Base-by-base conservation (phyloP, 805 yeast species). In the Cyberlindnera americana region DNA sequence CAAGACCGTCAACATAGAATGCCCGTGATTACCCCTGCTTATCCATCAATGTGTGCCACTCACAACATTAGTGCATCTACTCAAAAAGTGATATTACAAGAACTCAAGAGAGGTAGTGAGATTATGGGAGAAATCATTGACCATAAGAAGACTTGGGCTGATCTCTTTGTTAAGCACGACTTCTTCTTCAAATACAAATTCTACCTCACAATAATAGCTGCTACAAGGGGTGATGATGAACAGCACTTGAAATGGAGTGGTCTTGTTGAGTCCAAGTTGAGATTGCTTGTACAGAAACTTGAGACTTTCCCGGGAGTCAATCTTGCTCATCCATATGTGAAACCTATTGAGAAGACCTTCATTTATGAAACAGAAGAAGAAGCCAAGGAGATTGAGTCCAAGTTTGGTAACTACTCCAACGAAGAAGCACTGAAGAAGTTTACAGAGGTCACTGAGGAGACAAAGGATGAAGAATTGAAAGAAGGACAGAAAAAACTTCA, bases 1-100 rank as follows among this genome's bases (percentile, higher is more conserved):
- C 87, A 80, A 52, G 99, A 93, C 61, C 75, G 95, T 44, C 78
- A 78, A 24, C 99, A 93, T 62, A 71, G 81, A 50, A 93, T 93
- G 99, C 99, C 99, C 0, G 95, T 93, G 10, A 93, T 93, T 43
- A 93, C 99, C 0, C 99, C 99, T 1, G 98, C 98, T 0, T 88
- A 89, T 58, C 96, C 96, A 1, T 90, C 97, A 2, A 93, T 93
- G 99, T 93, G 99, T 65, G 96, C 99, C 0, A 93, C 99, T 1
- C 99, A 93, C 61, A 93, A 93, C 60, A 90, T 93, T 32, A 82
- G 95, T 2, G 77, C 75, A 14, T 88, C 97, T 0, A 91, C 98
- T 0, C 91, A 87, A 61, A 78, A 75, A 52, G 77, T 93, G 17
- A 86, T 93, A 25, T 57, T 88, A 58, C 60, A 69, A n/a, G 99